Base-by-base conservation (phyloP, 2,329 filamentous ascomycete species). In the Exophiala xenobiotica region DNA sequence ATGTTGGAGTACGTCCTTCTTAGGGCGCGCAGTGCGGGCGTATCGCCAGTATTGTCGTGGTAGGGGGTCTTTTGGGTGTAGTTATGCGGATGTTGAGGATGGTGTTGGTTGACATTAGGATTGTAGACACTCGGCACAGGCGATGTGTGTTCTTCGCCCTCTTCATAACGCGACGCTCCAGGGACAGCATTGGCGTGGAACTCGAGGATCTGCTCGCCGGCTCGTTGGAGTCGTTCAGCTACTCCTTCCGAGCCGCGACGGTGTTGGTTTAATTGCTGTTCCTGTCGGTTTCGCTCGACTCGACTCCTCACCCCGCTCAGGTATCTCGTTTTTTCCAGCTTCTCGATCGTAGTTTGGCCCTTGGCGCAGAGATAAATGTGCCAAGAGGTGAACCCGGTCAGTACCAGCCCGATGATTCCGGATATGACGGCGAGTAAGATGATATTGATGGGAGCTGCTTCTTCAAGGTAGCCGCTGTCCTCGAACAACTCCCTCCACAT, bases 341-440 rank as follows among this genome's bases (percentile, higher is more conserved):
- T 95, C 69, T 99, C 93, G 53, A 99, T 96, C 2, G 93, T 99
- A 1, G 93, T 99, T 70, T 95, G 85, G 3, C 89, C 90, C 20
- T 81, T 80, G 47, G 80, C 74, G 1, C 89, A 88, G 1, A 99
- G 78, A 67, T 87, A 82, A 49, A 97, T 78, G 74, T 99, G 93
- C 91, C 93, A 99, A 1, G 74, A 80, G 0, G 91, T 96, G 66
- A 99, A 99, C 0, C 88, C 90, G 9, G 85, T 85, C 16, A 99
- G 77, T 1, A 96, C 92, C 6, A 99, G 70, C 0, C 89, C 90
- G 56, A 99, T 95, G 61, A 99, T 95, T 11, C 91, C 92, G 29
- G 88, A 83, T 33, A 97, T 77, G 18, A 97, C 89, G 18, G 86
- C 85, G 49, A 97, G 77, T 64, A 99, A 78, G 49, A 97, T 88